Base-by-base conservation (phyloP, 129 eudicot genomes). In the Artemisia tridentata region DNA sequence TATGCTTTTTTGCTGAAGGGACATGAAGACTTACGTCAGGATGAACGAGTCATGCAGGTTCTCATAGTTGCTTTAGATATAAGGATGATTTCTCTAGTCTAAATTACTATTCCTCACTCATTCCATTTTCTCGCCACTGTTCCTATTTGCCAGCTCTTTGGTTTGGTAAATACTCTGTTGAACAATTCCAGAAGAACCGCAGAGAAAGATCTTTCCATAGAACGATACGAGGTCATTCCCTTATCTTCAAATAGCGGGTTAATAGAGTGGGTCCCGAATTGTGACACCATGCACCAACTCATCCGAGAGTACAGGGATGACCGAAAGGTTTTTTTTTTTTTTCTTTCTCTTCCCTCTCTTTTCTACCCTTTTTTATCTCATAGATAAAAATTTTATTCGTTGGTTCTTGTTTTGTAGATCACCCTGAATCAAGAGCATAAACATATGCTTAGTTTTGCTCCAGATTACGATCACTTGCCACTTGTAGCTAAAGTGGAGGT, bases 11-110 rank as follows among this genome's bases (percentile, higher is more conserved):
- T 95, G 82, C 86, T 95, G 68, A 95, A 95, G 86, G 99, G 99
- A 31, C 99, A 95, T 79, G 99, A 95, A 79, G 99, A 95, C 75
- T 74, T 95, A 63, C 97, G 99, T 19, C 99, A 90, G 72, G 99
- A 95, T 78, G 99, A 95, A 85, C 88, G 99, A 38, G 99, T 95
- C 69, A 95, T 95, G 99, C 99, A 93, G 96, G 99, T 93, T 56
- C 41, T 45, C 57, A 38, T 41, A 23, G 41, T 14, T 77, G 15
- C 62, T 29, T 20, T 20, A 15, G 15, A 49, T 38, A 38, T 38
- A 38, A 38, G 45, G 45, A 38, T 38, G 10, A 38, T 38, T 38
- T 38, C 45, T 38, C 45, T 38, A 18, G 25, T 52, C 16, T 17
- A 47, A 14, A 10, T 19, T 4, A 14, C 16, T 6, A 12, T 7